Percentiles rank a stretch among this genome's conserved stretches.
These are phyloP conservation scores for Sarocladium kiliense DNA, from an alignment of 2,329 filamentous ascomycete species.

Conservation along the genomic window DNA sequence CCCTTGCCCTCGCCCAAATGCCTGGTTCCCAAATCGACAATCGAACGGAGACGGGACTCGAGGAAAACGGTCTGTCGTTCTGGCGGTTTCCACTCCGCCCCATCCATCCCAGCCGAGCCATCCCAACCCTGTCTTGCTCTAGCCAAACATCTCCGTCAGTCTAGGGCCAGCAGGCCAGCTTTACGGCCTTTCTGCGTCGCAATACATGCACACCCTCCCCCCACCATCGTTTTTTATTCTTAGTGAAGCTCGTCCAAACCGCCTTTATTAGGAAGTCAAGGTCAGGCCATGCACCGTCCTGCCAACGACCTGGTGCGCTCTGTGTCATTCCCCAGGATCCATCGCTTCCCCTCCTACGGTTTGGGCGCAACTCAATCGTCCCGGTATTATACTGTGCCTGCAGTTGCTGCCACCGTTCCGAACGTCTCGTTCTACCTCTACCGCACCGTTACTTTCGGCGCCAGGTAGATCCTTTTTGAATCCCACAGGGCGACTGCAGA, in stretches of 20 bases:
- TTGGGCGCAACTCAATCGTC: neutral
- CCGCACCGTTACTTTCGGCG: slow-evolving; percentile 3
- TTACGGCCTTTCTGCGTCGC: neutral
- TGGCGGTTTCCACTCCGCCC: slow-evolving; percentile 2
- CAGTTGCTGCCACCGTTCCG: neutral
- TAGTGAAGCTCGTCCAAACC: slow-evolving; percentile 3
- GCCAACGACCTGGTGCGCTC: neutral
- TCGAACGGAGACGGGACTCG: neutral
- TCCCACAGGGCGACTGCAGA: slow-evolving; percentile 3
- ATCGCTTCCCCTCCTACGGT: neutral
- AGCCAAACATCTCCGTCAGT: neutral
- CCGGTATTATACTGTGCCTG: slow-evolving; percentile 2
- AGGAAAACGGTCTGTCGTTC: slow-evolving; percentile 4
- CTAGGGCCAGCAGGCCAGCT: neutral
- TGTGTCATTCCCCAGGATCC: slow-evolving; percentile 8
- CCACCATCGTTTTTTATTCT: neutral
- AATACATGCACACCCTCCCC: neutral
- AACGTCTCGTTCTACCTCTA: neutral
- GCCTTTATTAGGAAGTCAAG: slow-evolving; percentile 7
- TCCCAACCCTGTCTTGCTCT: slow-evolving; percentile 5
- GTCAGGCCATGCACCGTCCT: slow-evolving; percentile 2
- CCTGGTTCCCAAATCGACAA: neutral
- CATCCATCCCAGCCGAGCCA: neutral
- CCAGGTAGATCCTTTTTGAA: slow-evolving; percentile 9
- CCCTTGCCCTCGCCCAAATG: neutral